These are phyloP conservation scores for Albizia julibrissin DNA, from an alignment of 306 rosid genomes.

Conservation along the genomic window DNA sequence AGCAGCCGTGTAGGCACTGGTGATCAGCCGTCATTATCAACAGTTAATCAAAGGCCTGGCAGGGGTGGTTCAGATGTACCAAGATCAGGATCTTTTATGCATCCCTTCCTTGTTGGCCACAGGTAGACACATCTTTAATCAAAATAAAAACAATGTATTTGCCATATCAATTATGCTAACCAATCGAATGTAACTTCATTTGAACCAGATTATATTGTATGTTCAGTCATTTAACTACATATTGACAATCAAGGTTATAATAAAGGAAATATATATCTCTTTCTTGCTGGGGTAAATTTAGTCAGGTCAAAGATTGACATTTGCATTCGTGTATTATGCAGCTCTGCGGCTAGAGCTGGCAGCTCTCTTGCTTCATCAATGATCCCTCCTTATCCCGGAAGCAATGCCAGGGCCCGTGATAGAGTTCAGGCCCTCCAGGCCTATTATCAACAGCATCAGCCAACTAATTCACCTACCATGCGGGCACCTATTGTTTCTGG, in stretches of 20 bases:
- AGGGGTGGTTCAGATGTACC: slow-evolving; percentile 69
- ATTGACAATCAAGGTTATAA: slow-evolving; percentile 1
- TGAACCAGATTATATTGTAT: slow-evolving; percentile 13
- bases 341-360: slow-evolving; percentile 85
- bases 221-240: neutral
- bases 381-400: slow-evolving; percentile 96
- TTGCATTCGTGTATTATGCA: slow-evolving; percentile 42
- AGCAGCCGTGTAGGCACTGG: slow-evolving; percentile 59
- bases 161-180: neutral
- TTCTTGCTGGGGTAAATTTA: slow-evolving; percentile 1
- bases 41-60: slow-evolving; percentile 71
- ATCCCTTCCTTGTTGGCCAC: slow-evolving; percentile 86
- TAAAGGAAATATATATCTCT: slow-evolving; percentile 10
- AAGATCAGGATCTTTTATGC: slow-evolving; percentile 81
- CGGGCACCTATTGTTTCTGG: slow-evolving; percentile 60
- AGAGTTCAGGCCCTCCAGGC: slow-evolving; percentile 98
- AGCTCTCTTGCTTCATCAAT: slow-evolving; percentile 81
- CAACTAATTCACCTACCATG: slow-evolving; percentile 60
- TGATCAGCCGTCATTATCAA: slow-evolving; percentile 68
- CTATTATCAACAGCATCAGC: slow-evolving; percentile 87
- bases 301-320: slow-evolving; percentile 26
- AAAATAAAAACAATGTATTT: neutral
- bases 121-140: slow-evolving; percentile 53
- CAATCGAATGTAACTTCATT: slow-evolving; percentile 8
- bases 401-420: slow-evolving; percentile 92